Conservation (phyloP, 768 basidiomycete species). For the Hortiboletus campestris region DNA sequence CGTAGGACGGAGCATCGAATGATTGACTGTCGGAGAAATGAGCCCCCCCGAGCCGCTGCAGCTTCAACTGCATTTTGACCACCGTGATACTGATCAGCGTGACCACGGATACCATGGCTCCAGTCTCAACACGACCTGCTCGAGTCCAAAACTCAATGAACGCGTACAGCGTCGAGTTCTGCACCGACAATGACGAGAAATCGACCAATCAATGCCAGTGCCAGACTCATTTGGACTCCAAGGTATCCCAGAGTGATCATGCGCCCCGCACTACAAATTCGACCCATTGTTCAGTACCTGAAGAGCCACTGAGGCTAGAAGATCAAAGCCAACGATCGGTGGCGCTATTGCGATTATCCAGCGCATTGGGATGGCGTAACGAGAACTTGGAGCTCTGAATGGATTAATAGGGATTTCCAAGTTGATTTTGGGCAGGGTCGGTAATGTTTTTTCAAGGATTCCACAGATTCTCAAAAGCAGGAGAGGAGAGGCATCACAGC, state of each 20-base stretch:
- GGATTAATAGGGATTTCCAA: not conserved
- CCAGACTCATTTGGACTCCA: slow-evolving; percentile 16
- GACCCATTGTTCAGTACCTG: too few relatives aligned
- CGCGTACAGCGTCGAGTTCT: slow-evolving; percentile 4
- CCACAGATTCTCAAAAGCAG: too few relatives aligned
- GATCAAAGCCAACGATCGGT: too few relatives aligned
- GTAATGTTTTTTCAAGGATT: too few relatives aligned
- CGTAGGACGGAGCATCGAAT: too few relatives aligned
- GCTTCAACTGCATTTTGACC: not conserved
- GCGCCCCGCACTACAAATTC: slow-evolving; percentile 15
- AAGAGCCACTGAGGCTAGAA: too few relatives aligned
- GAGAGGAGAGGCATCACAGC: not conserved
- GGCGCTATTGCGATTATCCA: not conserved
- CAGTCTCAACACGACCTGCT: slow-evolving; percentile 29
- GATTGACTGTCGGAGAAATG: too few relatives aligned
- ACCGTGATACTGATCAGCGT: slow-evolving; percentile 3
- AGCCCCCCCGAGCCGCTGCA: too few relatives aligned
- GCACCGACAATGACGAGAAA: slow-evolving; percentile 17
- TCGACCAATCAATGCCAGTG: slow-evolving; percentile 21
- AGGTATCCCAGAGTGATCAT: slow-evolving; percentile 17
- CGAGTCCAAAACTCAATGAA: slow-evolving; percentile 24
- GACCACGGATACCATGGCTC: slow-evolving; percentile 24
- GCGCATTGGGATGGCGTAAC: not conserved
- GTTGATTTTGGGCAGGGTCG: too few relatives aligned
- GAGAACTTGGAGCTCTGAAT: not conserved